Evolutionary conservation across 2,329 filamentous ascomycete genomes (phyloP).

Genomic region (Fusarium devonianum): DNA sequence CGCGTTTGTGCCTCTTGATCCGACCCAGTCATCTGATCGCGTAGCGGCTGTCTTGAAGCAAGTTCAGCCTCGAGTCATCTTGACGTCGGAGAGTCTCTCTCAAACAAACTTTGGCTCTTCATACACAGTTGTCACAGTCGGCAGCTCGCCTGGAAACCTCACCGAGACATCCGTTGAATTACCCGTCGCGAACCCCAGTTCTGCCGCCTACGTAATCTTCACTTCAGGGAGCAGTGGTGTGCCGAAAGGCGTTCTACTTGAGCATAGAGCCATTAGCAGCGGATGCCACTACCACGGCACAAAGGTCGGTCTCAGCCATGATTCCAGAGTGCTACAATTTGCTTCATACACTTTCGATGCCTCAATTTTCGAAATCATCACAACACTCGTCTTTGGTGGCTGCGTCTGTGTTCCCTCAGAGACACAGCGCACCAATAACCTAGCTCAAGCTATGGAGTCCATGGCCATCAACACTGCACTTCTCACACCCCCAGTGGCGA

Average conservation of each 20-base stretch:
- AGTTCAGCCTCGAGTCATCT: neutral
- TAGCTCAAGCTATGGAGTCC: slow-evolving; percentile 53
- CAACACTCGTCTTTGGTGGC: slow-evolving; percentile 45
- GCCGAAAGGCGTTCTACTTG: slow-evolving; percentile 10
- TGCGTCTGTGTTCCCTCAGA: slow-evolving; percentile 62
- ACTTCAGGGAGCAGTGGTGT: neutral
- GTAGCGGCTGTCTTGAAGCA: neutral
- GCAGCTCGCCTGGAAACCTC: neutral
- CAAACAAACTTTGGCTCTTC: neutral
- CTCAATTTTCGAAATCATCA: slow-evolving; percentile 20
- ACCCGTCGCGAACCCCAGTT: neutral
- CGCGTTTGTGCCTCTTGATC: slow-evolving; percentile 1
- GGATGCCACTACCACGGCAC: slow-evolving; percentile 3
- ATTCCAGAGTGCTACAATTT: slow-evolving; percentile 29
- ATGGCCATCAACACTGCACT: slow-evolving; percentile 38
- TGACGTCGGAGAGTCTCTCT: neutral
- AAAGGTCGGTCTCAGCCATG: neutral
- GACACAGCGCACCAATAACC: slow-evolving; percentile 55
- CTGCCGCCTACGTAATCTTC: neutral
- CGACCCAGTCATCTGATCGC: neutral
- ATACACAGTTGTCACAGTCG: neutral
- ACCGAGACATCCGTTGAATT: neutral
- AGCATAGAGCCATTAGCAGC: slow-evolving; percentile 18
- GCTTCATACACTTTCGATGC: slow-evolving; percentile 35
- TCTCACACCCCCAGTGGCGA: slow-evolving; percentile 56